Evolutionary conservation across 1,284 basidiomycete species (phyloP), one percentile per base, ranked within the genome.

Genomic region (Hypsizygus ulmarius): DNA sequence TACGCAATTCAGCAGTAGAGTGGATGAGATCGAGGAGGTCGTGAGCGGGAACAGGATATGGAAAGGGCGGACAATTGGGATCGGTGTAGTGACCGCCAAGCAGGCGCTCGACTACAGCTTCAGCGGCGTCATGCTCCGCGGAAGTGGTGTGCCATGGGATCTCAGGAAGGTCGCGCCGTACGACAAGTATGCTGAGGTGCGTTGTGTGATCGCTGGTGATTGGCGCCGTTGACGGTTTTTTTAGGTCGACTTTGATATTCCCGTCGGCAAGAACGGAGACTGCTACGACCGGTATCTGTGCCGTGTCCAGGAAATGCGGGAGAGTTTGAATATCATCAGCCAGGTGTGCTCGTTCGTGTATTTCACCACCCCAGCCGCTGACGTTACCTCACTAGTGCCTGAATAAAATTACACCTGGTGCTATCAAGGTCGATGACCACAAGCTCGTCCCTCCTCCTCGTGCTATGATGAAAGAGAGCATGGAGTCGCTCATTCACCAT

Each of bases 11-110:
- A 72, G 79, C 47, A 85, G 85, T 44, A 82, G 96, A 53, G 80
- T 99, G 35, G 95, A 99, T 64, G 96, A 99, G 74, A 91, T 98
- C 59, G 96, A 99, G 71, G 95, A 98, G 72, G 93, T 99, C 56
- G 86, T 98, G 19, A 97, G 93, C 1, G 95, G 88, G 10, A 99
- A 99, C 77, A 85, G 95, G 67, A 97, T 99, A 71, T 98, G 96
- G 96, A 97, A 97, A 71, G 82, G 88, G 61, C 81, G 96, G 53
- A 99, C 96, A 15, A 75, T 98, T 50, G 94, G 90, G 14, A 82
- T 99, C 47, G 96, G 96, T 51, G 79, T 78, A 48, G 95, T 99
- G 33, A 93, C 92, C 16, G 94, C 93, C 5, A 84, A 97, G 69
- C 71, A 99, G 69, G 97, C 96, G 0, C 70, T 97, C 62, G 90